These are phyloP conservation scores for Biscutella laevigata DNA, from an alignment of 441 rosid species.

Conservation along the genomic window DNA sequence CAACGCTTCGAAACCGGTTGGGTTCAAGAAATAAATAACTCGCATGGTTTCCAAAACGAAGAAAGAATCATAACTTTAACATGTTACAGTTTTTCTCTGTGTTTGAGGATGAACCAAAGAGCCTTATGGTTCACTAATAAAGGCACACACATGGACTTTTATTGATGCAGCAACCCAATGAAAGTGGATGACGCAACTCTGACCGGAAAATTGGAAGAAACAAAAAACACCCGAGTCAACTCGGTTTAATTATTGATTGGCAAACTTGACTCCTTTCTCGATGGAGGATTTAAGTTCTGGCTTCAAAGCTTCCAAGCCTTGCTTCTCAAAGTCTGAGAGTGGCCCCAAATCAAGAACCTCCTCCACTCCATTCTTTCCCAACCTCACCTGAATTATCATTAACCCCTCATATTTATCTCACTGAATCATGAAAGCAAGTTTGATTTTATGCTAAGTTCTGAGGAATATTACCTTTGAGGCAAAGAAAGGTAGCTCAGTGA, in stretches of 20 bases:
- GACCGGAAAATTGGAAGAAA: slow-evolving; percentile 12
- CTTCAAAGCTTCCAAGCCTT: slow-evolving; percentile 71
- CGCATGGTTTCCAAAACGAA: not conserved
- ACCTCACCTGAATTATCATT: slow-evolving; percentile 54
- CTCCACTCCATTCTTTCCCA: slow-evolving; percentile 86
- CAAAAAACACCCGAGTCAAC: slow-evolving; percentile 20
- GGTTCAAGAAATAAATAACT: not conserved
- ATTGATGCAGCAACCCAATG: slow-evolving; percentile 10
- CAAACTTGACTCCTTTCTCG: slow-evolving; percentile 82
- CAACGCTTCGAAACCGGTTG: too few relatives aligned
- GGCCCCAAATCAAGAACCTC: slow-evolving; percentile 75
- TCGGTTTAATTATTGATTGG: slow-evolving; percentile 37
- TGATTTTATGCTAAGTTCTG: not conserved
- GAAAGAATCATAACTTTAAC: slow-evolving; percentile 5
- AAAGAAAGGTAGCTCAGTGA: slow-evolving; percentile 86
- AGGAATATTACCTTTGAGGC: slow-evolving; percentile 80
- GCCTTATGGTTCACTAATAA: not conserved
- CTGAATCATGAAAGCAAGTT: not conserved
- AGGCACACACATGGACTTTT: slow-evolving; percentile 6
- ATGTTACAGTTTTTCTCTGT: slow-evolving; percentile 8
- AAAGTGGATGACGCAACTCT: not conserved
- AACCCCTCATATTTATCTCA: slow-evolving; percentile 1
- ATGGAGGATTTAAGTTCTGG: slow-evolving; percentile 76
- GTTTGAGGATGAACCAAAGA: slow-evolving; percentile 2
- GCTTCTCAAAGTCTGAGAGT: slow-evolving; percentile 68